These are phyloP conservation scores for Decorospora gaudefroyi DNA, from an alignment of 2,329 filamentous ascomycete genomes.

Conservation along the genomic window DNA sequence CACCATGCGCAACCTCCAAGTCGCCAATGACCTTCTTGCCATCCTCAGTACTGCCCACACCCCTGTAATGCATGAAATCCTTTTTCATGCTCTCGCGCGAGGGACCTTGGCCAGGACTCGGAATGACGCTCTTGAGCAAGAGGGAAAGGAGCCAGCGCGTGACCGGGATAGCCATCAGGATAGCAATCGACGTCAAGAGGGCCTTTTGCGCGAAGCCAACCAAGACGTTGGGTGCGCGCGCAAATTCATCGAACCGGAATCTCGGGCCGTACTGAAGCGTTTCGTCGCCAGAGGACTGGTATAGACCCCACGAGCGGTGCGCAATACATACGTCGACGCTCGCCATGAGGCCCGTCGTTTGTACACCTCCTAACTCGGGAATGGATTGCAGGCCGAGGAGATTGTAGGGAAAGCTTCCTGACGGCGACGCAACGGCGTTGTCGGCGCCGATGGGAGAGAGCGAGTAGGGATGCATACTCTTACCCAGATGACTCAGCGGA, in stretches of 20 bases:
- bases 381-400: conserved; percentile 59
- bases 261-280: conserved; percentile 56
- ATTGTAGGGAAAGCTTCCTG: conserved; percentile 46
- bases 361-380: conserved; percentile 62
- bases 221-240: conserved; percentile 56
- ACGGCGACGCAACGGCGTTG: conserved; percentile 41
- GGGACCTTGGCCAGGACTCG: conserved; percentile 40
- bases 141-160: conserved; percentile 52
- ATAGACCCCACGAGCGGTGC: conserved; percentile 63
- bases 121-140: conserved; percentile 37
- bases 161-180: conserved; percentile 57
- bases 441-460: conserved; percentile 54
- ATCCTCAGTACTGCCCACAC: conserved; percentile 62
- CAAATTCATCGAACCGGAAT: conserved; percentile 63
- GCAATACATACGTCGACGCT: conserved; percentile 61
- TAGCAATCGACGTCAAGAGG: conserved; percentile 51
- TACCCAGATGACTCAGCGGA: conserved; percentile 53
- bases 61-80: conserved; percentile 67
- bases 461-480: conserved; percentile 57
- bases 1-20: conserved; percentile 62
- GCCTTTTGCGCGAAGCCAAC: conserved; percentile 57
- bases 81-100: conserved; percentile 58
- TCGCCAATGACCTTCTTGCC: conserved; percentile 59
- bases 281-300: conserved; percentile 43
- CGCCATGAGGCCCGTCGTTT: conserved; percentile 60